These are phyloP conservation scores for Aspergillus bridgeri DNA, from an alignment of 495 filamentous ascomycete species.

Conservation along the genomic window DNA sequence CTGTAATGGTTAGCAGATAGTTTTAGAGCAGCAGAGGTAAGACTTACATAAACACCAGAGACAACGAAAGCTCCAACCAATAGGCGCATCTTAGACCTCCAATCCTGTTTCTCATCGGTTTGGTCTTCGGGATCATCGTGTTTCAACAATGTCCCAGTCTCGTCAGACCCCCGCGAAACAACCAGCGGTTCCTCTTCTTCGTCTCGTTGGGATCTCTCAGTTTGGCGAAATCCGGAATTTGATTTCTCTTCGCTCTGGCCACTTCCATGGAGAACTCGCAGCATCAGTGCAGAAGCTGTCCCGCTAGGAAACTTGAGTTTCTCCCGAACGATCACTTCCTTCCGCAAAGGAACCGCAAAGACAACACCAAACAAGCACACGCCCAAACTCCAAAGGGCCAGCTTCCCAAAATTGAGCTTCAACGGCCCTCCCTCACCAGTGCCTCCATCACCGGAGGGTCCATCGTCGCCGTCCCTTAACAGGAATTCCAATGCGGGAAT, in stretches of 20 bases:
- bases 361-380: slow-evolving; percentile 95
- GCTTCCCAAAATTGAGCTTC: slow-evolving; percentile 63
- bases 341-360: slow-evolving; percentile 83
- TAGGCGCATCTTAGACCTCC: slow-evolving; percentile 60
- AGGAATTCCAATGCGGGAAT: slow-evolving; percentile 90
- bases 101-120: slow-evolving; percentile 46
- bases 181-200: slow-evolving; percentile 14
- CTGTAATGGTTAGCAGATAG: slow-evolving; percentile 34
- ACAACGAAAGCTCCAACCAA: slow-evolving; percentile 55
- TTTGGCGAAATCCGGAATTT: slow-evolving; percentile 13
- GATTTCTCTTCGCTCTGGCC: slow-evolving; percentile 27
- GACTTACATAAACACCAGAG: slow-evolving; percentile 52
- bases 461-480: slow-evolving; percentile 65
- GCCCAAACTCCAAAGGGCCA: slow-evolving; percentile 86
- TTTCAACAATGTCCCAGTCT: slow-evolving; percentile 22
- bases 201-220: slow-evolving; percentile 12
- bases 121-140: slow-evolving; percentile 25
- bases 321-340: slow-evolving; percentile 88
- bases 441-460: slow-evolving; percentile 52
- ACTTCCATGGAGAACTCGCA: slow-evolving; percentile 77
- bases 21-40: neutral
- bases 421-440: slow-evolving; percentile 64
- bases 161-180: slow-evolving; percentile 12
- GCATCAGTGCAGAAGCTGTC: slow-evolving; percentile 92
- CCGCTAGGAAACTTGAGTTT: slow-evolving; percentile 91